Evolutionary conservation across 2,329 filamentous ascomycete genomes (phyloP).

Genomic region (Penicillium sp.): DNA sequence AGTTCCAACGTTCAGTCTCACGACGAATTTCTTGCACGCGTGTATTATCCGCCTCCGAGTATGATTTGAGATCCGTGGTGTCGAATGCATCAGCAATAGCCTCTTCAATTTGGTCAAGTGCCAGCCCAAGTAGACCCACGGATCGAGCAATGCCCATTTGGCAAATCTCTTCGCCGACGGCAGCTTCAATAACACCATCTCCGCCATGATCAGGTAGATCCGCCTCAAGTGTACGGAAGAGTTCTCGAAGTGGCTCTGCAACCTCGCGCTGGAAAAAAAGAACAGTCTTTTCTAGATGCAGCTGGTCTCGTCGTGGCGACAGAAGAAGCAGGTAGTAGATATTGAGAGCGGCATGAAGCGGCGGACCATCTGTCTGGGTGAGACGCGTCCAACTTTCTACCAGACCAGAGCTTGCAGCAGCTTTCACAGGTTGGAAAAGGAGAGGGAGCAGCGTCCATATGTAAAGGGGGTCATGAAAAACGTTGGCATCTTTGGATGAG

Average conservation of each 20-base stretch:
- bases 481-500: slow-evolving; percentile 15
- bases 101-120: slow-evolving; percentile 35
- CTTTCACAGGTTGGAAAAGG: slow-evolving; percentile 47
- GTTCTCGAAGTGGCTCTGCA: slow-evolving; percentile 29
- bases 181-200: slow-evolving; percentile 32
- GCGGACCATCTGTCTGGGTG: slow-evolving; percentile 43
- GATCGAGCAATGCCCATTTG: slow-evolving; percentile 33
- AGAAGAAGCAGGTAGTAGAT: slow-evolving; percentile 54
- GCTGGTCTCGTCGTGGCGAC: slow-evolving; percentile 43
- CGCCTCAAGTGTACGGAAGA: slow-evolving; percentile 29
- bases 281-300: slow-evolving; percentile 42
- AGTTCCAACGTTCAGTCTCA: slow-evolving; percentile 17
- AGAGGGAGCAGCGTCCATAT: slow-evolving; percentile 44
- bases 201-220: slow-evolving; percentile 33
- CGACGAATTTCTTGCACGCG: slow-evolving; percentile 25
- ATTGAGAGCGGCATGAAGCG: slow-evolving; percentile 53
- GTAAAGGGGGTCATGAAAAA: slow-evolving; percentile 36
- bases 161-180: slow-evolving; percentile 33
- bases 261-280: slow-evolving; percentile 31
- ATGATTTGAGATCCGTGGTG: slow-evolving; percentile 25
- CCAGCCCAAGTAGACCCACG: slow-evolving; percentile 30
- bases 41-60: slow-evolving; percentile 28
- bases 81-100: slow-evolving; percentile 26
- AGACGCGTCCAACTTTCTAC: slow-evolving; percentile 46
- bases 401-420: slow-evolving; percentile 33